A percentile compares a stretch with the other conserved stretches of the same genome.
phyloP scores from a whole-genome alignment of 306 rosid species.

The Vigna unguiculata region DNA sequence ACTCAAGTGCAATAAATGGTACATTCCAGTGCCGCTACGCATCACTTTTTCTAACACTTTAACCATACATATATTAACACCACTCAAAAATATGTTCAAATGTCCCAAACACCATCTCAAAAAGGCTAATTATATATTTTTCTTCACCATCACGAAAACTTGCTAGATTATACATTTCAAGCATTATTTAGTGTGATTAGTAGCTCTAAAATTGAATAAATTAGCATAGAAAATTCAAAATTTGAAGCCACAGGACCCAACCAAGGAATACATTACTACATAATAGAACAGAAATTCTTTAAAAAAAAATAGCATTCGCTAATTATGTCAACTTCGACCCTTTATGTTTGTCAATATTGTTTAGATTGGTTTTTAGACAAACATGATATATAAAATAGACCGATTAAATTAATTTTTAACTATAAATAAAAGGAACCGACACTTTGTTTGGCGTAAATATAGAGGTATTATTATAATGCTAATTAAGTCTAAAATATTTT shows the following conservation, averaged over 20 bases:
- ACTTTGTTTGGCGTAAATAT: neutral
- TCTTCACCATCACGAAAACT: too few relatives aligned
- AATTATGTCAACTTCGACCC: constrained; percentile 2
- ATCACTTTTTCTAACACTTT: neutral
- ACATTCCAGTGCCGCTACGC: constrained; percentile 16
- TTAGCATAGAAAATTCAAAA: constrained; percentile 5
- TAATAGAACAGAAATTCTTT: neutral
- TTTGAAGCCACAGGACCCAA: neutral
- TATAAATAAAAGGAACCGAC: constrained; percentile 41
- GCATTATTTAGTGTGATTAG: neutral
- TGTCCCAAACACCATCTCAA: neutral
- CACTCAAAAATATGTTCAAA: constrained; percentile 20
- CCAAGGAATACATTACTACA: neutral
- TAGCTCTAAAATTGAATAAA: neutral
- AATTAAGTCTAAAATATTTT: neutral
- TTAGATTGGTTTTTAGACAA: constrained; percentile 33
- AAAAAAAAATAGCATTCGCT: neutral
- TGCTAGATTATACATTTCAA: neutral
- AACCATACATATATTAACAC: neutral
- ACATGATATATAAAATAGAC: neutral
- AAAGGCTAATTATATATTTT: too few relatives aligned
- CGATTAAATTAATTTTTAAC: neutral
- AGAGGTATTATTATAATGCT: constrained; percentile 15
- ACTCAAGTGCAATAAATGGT: neutral
- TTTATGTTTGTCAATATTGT: neutral